Conservation (phyloP, 2,329 filamentous ascomycete species). For the Fusarium veterinarium region DNA sequence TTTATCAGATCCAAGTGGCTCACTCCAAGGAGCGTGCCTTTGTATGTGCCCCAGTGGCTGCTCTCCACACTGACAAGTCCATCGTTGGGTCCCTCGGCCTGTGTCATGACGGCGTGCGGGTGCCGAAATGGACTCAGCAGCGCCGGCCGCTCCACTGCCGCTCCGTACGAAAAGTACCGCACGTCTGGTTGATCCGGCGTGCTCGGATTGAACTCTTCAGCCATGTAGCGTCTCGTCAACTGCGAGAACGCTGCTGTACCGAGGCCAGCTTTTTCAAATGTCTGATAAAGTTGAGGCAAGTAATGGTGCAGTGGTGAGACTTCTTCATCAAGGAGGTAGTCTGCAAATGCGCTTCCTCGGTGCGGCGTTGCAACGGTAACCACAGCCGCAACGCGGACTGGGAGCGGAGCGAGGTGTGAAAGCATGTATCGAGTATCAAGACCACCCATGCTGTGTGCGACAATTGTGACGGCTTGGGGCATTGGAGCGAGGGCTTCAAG, state of each 20-base stretch:
- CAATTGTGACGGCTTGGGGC: slow-evolving; percentile 73
- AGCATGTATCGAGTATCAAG: slow-evolving; percentile 75
- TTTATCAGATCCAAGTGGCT: slow-evolving; percentile 75
- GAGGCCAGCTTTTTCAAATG: slow-evolving; percentile 63
- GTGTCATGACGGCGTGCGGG: slow-evolving; percentile 62
- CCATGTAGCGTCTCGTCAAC: slow-evolving; percentile 69
- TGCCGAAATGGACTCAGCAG: slow-evolving; percentile 72
- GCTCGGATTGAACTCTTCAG: slow-evolving; percentile 66
- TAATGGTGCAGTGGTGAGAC: slow-evolving; percentile 56
- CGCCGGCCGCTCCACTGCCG: slow-evolving; percentile 60
- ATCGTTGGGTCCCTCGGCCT: slow-evolving; percentile 70
- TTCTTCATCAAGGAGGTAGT: slow-evolving; percentile 59
- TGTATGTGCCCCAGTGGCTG: slow-evolving; percentile 71
- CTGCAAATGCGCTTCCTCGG: slow-evolving; percentile 66
- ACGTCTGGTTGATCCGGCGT: slow-evolving; percentile 65
- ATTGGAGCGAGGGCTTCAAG: slow-evolving; percentile 59
- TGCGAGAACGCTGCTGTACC: slow-evolving; percentile 71
- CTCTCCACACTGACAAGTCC: slow-evolving; percentile 75
- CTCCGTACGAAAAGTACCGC: slow-evolving; percentile 72
- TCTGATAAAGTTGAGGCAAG: slow-evolving; percentile 66
- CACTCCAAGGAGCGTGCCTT: slow-evolving; percentile 70
- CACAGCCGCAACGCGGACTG: slow-evolving; percentile 61
- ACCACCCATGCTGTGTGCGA: slow-evolving; percentile 77
- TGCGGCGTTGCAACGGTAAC: slow-evolving; percentile 68
- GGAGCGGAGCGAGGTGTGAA: slow-evolving; percentile 61